Conservation (phyloP, 2,329 filamentous ascomycete species). For the Arthrobotrys megalospora region DNA sequence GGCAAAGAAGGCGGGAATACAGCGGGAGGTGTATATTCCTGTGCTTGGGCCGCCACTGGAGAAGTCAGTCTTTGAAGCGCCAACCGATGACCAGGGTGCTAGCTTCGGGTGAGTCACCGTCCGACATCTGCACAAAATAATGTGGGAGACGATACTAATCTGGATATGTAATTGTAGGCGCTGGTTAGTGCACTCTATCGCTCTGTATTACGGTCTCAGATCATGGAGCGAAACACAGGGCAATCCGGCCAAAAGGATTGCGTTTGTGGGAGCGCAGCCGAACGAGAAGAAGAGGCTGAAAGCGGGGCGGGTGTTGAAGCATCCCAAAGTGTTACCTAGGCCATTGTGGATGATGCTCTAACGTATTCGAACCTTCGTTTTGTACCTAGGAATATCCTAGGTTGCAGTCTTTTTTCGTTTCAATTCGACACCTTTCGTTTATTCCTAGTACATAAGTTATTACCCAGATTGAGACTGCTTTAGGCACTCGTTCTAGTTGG, state of each 20-base stretch:
- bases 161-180: conserved; percentile 72
- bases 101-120: conserved; percentile 80
- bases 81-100: conserved; percentile 81
- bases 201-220: conserved; percentile 88
- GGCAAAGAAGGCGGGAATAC: conserved; percentile 71
- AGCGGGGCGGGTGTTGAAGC: conserved; percentile 42
- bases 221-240: conserved; percentile 84
- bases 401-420: neutral
- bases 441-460: neutral
- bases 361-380: neutral
- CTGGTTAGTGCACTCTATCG: conserved; percentile 94
- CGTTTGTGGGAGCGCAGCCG: conserved; percentile 77
- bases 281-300: conserved; percentile 41
- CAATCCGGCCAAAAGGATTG: conserved; percentile 80
- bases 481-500: neutral
- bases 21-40: conserved; percentile 69
- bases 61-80: conserved; percentile 84
- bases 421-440: neutral
- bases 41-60: conserved; percentile 71
- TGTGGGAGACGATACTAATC: neutral
- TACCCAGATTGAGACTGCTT: neutral
- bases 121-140: conserved; percentile 10
- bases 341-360: conserved; percentile 60
- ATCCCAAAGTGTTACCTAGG: conserved; percentile 34
- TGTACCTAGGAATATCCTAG: neutral